Base-by-base conservation (phyloP, 441 rosid species). In the Euphorbia corollata region DNA sequence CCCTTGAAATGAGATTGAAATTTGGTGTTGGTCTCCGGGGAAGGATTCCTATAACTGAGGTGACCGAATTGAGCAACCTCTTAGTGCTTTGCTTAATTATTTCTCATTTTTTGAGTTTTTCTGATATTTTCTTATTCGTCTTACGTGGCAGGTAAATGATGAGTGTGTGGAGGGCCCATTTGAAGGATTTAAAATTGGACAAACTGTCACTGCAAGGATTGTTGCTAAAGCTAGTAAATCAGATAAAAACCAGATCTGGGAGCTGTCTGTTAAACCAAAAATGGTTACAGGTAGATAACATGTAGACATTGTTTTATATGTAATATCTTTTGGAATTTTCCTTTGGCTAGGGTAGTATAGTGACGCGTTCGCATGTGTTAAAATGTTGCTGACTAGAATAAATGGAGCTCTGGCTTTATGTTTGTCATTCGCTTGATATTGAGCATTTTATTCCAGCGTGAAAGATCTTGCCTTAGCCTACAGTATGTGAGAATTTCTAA, bases 31-130 rank as follows among this genome's bases (percentile, higher is more conserved):
- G 85, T 74, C 82, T 88, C 67, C 88, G 72, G 9, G 99, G 99
- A 69, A 84, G 98, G 73, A 77, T 90, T 74, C 96, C 88, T 67
- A 81, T 91, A 79, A 95, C 98, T 15, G 99, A 91, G 97, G 99
- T 91, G 77, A 79, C 58, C 36, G 73, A 56, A 23, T 32, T 57
- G 23, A 36, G 60, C 24, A 65, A 47, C 43, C 34, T 65, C 56
- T 34, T 10, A 18, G 12, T 22, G 54, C 13, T 24, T 68, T 7
- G 62, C 57, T 67, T 18, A 34, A 20, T 68, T 66, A 63, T 65
- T 47, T 57, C 57, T 53, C 39, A 39, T 51, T 57, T 32, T 61
- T 20, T 51, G 32, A 36, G 56, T 20, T 56, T 22, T 18, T 55
- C 60, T 11, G 11, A 45, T 27, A 27, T 27, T 68, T 76, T 68